These are phyloP conservation scores for Bipolaris oryzae DNA, from an alignment of 2,329 filamentous ascomycete genomes.

Conservation along the genomic window DNA sequence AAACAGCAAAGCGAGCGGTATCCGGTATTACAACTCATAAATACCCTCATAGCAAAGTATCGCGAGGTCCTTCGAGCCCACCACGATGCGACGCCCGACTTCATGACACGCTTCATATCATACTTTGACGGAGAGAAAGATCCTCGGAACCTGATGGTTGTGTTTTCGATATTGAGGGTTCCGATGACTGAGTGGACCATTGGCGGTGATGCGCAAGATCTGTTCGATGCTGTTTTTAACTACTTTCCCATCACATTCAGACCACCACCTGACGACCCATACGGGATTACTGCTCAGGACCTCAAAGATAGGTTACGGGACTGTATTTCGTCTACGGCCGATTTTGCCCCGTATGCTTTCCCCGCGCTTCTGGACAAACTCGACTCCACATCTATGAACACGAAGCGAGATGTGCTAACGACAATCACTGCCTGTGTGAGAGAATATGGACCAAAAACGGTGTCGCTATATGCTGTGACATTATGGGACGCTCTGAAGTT, in stretches of 20 bases:
- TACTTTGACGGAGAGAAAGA: conserved; percentile 73
- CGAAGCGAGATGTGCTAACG: conserved; percentile 71
- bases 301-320: conserved; percentile 68
- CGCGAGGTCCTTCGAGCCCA: conserved; percentile 52
- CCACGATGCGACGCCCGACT: conserved; percentile 58
- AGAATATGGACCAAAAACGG: conserved; percentile 64
- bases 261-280: conserved; percentile 71
- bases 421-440: conserved; percentile 64
- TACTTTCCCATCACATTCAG: conserved; percentile 76
- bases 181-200: conserved; percentile 73
- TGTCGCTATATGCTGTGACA: conserved; percentile 67
- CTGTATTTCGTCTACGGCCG: conserved; percentile 66
- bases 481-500: conserved; percentile 74
- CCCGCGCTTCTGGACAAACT: conserved; percentile 72
- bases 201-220: conserved; percentile 59
- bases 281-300: conserved; percentile 71
- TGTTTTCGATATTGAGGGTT: conserved; percentile 70
- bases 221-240: conserved; percentile 73
- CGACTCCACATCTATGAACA: conserved; percentile 71
- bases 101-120: conserved; percentile 66
- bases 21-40: conserved; percentile 65
- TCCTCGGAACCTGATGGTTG: conserved; percentile 71
- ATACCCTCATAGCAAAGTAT: conserved; percentile 67
- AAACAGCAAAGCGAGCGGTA: conserved; percentile 67
- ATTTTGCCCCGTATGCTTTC: conserved; percentile 70